These are phyloP conservation scores for Lobosporangium transversale DNA, from an alignment of 192 early-diverging fungal genomes.

Conservation along the genomic window DNA sequence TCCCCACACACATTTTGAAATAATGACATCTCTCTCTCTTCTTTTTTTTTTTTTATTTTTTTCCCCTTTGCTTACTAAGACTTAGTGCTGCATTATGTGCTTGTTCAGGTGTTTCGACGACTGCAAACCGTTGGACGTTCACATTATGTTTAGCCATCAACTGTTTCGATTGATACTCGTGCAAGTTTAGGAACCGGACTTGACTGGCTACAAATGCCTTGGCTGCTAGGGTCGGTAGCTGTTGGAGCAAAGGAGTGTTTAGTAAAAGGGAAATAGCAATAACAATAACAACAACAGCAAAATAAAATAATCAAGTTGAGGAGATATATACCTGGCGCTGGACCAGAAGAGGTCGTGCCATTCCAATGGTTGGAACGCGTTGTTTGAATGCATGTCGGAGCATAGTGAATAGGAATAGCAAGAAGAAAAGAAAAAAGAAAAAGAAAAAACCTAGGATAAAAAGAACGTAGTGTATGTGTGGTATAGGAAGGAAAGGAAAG, in stretches of 20 bases:
- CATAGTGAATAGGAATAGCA: constrained; percentile 3
- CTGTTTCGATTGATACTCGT: constrained; percentile 51
- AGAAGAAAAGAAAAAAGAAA: not conserved
- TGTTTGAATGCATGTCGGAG: constrained; percentile 20
- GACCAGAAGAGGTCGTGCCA: constrained; percentile 9
- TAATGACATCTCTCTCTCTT: not conserved
- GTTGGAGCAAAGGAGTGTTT: no score
- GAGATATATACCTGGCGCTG: constrained; percentile 11
- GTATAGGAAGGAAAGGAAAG: not conserved
- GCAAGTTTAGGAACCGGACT: constrained; percentile 41
- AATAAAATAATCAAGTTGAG: not conserved
- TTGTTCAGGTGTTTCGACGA: constrained; percentile 38
- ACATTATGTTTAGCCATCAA: constrained; percentile 46
- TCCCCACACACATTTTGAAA: not conserved
- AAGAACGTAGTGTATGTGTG: not conserved
- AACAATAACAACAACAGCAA: constrained; percentile 10
- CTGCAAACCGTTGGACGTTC: constrained; percentile 44
- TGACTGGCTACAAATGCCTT: constrained; percentile 31
- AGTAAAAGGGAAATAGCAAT: no score
- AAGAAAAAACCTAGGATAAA: not conserved
- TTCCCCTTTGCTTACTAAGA: constrained; percentile 21
- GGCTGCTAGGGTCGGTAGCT: not conserved
- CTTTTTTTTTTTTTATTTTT: not conserved
- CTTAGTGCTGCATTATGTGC: constrained; percentile 32
- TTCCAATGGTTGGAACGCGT: constrained; percentile 13